A percentile compares a stretch with the other conserved stretches of the same genome.
These are phyloP conservation scores for Haberlea rhodopensis DNA, from an alignment of 257 asterid genomes.

Conservation along the genomic window DNA sequence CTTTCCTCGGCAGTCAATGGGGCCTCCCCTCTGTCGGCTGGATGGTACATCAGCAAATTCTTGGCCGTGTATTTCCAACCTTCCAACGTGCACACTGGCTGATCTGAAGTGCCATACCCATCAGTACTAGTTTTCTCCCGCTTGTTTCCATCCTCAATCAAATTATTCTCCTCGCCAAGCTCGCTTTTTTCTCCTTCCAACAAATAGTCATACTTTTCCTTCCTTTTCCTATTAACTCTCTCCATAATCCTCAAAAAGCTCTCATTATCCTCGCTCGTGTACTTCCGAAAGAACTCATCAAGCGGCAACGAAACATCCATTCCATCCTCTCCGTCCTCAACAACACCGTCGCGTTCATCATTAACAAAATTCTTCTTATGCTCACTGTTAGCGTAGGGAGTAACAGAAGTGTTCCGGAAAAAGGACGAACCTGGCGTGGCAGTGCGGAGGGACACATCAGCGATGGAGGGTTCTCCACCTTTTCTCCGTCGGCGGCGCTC, in stretches of 20 bases:
- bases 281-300: constrained; percentile 74
- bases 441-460: constrained; percentile 35
- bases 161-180: constrained; percentile 33
- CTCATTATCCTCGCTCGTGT: constrained; percentile 95
- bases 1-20: constrained; percentile 74
- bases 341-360: constrained; percentile 27
- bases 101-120: constrained; percentile 90
- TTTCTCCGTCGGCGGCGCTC: constrained; percentile 75
- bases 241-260: constrained; percentile 68
- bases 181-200: constrained; percentile 50
- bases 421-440: constrained; percentile 73
- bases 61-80: constrained; percentile 88
- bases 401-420: constrained; percentile 59
- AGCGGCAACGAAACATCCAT: constrained; percentile 56
- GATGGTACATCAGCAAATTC: constrained; percentile 90
- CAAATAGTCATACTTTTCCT: constrained; percentile 71
- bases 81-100: constrained; percentile 67
- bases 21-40: constrained; percentile 80
- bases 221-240: constrained; percentile 66
- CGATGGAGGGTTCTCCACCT: constrained; percentile 25
- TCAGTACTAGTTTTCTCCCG: constrained; percentile 61
- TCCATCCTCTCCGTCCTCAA: constrained; percentile 35
- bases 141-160: constrained; percentile 56
- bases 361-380: constrained; percentile 20
- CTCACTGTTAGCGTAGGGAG: constrained; percentile 49